phyloP scores from a whole-genome alignment of 1,284 basidiomycete species.

The Sporisorium scitamineum region DNA sequence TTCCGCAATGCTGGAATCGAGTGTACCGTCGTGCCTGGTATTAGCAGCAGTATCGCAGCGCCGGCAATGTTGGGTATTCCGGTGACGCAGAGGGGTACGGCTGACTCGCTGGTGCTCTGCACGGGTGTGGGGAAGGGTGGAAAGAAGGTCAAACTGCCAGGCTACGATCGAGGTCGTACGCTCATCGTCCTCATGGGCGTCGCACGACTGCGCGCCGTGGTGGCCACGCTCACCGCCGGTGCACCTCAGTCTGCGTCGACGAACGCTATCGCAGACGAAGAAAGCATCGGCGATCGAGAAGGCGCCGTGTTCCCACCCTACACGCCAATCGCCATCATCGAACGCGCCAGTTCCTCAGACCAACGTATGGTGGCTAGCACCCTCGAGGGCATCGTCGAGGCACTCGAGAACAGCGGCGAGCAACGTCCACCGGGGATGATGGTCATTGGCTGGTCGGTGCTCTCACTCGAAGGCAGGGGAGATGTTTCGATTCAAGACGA shows the following conservation, averaged over 20 bases:
- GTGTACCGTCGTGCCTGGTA: conserved; percentile 86
- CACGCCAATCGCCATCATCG: conserved; percentile 90
- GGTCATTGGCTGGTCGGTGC: conserved; percentile 86
- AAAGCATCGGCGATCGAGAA: conserved; percentile 53
- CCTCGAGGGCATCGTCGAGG: conserved; percentile 78
- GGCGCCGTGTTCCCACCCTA: conserved; percentile 80
- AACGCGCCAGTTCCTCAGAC: conserved; percentile 90
- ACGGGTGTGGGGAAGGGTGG: conserved; percentile 92
- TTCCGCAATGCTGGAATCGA: conserved; percentile 87
- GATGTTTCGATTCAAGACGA: conserved; percentile 74
- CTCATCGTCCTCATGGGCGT: conserved; percentile 94
- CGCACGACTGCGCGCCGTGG: conserved; percentile 81
- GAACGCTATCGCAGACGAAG: background rate
- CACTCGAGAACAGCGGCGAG: conserved; percentile 81
- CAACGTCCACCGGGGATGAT: conserved; percentile 96
- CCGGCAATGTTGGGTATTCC: conserved; percentile 91
- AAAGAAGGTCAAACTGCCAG: conserved; percentile 84
- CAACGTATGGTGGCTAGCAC: conserved; percentile 88
- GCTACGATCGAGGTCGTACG: conserved; percentile 84
- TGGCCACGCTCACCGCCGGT: conserved; percentile 74
- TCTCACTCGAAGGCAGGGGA: conserved; percentile 72
- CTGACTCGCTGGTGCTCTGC: conserved; percentile 87
- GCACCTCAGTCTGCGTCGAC: conserved; percentile 12
- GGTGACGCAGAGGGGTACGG: conserved; percentile 93
- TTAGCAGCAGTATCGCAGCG: conserved; percentile 87